Percentiles rank a stretch among this genome's conserved stretches.
phyloP scores from a whole-genome alignment of 164 flowering plant genomes.

The Macadamia integrifolia region DNA sequence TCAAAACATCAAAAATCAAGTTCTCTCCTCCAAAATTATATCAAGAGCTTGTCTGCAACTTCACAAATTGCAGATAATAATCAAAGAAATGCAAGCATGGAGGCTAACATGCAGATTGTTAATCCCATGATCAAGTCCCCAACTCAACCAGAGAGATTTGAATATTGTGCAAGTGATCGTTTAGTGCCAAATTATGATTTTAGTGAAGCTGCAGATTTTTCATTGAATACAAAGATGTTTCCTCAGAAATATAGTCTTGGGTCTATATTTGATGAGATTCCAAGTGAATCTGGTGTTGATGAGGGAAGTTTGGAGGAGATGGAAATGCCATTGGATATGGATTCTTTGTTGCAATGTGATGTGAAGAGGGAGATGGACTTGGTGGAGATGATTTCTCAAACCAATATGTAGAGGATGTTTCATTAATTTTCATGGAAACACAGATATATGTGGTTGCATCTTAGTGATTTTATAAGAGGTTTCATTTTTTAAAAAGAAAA shows the following conservation, averaged over 20 bases:
- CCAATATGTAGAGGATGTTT: not conserved
- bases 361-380: conserved; percentile 39
- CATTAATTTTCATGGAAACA: too few relatives aligned
- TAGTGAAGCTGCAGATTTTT: not conserved
- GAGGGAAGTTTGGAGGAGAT: conserved; percentile 8
- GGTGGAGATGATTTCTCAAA: conserved; percentile 34
- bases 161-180: not conserved
- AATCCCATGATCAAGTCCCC: not conserved
- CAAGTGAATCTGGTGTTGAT: not conserved
- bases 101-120: not conserved
- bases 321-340: conserved; percentile 13
- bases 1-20: conserved; percentile 14
- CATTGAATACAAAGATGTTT: not conserved
- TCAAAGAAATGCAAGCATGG: not conserved
- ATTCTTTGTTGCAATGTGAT: conserved; percentile 15
- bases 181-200: conserved; percentile 9
- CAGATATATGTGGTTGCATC: too few relatives aligned
- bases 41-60: conserved; percentile 21
- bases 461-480: too few relatives aligned
- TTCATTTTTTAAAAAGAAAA: too few relatives aligned
- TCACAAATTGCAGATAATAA: not conserved
- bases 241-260: not conserved
- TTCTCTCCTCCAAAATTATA: conserved; percentile 39
- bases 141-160: not conserved
- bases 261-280: conserved; percentile 9